A percentile compares a stretch with the other conserved stretches of the same genome.
Conservation (phyloP, 108 stramenopile genomes). For the Skeletonema tropicum region DNA sequence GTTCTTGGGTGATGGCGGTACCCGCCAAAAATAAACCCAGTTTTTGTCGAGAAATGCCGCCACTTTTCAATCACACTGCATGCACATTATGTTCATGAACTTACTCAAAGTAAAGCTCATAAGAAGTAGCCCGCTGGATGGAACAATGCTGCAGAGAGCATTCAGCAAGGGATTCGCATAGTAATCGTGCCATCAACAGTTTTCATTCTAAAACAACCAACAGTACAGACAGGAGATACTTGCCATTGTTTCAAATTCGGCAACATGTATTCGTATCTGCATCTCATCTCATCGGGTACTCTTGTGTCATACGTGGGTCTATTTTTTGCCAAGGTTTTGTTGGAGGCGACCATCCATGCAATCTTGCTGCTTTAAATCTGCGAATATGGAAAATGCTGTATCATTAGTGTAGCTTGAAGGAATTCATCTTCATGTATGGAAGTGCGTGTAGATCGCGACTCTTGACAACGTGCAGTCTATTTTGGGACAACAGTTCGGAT, state of each 20-base stretch:
- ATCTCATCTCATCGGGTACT: background rate
- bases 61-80: too few relatives aligned
- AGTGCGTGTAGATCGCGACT: background rate
- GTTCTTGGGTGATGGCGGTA: background rate
- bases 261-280: background rate
- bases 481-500: too few relatives aligned
- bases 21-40: background rate
- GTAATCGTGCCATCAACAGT: too few relatives aligned
- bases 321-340: slow-evolving; percentile 1
- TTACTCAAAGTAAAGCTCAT: too few relatives aligned
- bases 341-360: background rate
- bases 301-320: background rate
- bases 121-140: too few relatives aligned
- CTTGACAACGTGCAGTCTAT: background rate
- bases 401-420: background rate
- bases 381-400: background rate
- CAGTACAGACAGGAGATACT: background rate
- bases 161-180: too few relatives aligned
- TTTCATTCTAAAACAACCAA: too few relatives aligned
- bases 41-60: too few relatives aligned
- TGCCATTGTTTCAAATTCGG: background rate
- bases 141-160: too few relatives aligned
- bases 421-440: background rate
- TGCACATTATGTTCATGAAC: too few relatives aligned
- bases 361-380: slow-evolving; percentile 1